Conservation (phyloP, 2,329 filamentous ascomycete genomes). For the Fusarium sororula region DNA sequence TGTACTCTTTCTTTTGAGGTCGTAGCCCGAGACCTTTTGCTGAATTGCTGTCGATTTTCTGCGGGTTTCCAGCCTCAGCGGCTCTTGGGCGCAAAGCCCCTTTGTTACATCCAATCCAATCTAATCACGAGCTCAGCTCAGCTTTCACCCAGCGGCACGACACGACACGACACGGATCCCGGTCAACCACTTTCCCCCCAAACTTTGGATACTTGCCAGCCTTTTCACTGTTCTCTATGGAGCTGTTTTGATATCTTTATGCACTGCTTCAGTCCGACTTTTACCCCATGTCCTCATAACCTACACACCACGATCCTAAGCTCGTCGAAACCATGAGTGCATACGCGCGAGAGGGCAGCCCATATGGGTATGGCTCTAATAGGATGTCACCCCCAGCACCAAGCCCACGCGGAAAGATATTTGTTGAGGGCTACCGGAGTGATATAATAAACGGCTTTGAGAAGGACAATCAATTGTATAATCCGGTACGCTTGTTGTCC, state of each 20-base stretch:
- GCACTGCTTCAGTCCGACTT: background rate
- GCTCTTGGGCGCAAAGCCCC: conserved; percentile 22
- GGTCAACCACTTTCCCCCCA: conserved; percentile 19
- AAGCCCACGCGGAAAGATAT: conserved; percentile 56
- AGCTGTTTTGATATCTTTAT: conserved; percentile 19
- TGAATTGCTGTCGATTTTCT: conserved; percentile 11
- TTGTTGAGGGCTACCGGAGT: conserved; percentile 68
- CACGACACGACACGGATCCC: conserved; percentile 5
- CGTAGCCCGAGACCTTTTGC: background rate
- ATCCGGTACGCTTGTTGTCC: conserved; percentile 60
- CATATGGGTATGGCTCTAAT: conserved; percentile 49
- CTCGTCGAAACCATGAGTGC: conserved; percentile 51
- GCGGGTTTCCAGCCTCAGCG: conserved; percentile 4
- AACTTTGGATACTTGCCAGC: conserved; percentile 21
- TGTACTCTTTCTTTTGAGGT: background rate
- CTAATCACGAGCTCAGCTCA: conserved; percentile 9
- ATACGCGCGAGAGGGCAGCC: conserved; percentile 47
- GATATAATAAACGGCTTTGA: conserved; percentile 65
- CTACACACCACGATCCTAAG: conserved; percentile 26
- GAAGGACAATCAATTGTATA: conserved; percentile 63
- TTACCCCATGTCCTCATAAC: conserved; percentile 37
- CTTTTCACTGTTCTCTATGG: conserved; percentile 30
- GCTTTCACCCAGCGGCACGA: background rate
- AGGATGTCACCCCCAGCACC: conserved; percentile 47
- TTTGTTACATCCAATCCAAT: conserved; percentile 30